These are phyloP conservation scores for Pseudocercospora macadamiae DNA, from an alignment of 2,329 filamentous ascomycete species.

Conservation along the genomic window DNA sequence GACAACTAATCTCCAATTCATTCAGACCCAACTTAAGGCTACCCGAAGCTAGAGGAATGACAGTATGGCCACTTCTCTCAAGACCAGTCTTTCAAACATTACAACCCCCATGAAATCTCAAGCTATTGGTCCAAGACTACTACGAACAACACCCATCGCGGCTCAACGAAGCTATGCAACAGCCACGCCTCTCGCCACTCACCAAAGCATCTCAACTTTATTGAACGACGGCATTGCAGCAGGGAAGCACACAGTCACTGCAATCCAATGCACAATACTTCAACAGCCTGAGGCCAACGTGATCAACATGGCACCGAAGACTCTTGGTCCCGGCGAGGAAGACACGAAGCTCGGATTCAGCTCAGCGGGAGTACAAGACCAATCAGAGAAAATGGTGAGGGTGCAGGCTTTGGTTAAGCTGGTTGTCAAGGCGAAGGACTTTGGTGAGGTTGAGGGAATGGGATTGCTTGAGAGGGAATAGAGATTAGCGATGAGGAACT, in stretches of 20 bases:
- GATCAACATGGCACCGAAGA: background rate
- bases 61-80: background rate
- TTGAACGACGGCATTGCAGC: slow-evolving; percentile 3
- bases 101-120: background rate
- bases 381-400: slow-evolving; percentile 6
- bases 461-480: background rate
- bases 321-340: background rate
- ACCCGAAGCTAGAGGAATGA: background rate
- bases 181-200: background rate
- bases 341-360: slow-evolving; percentile 6
- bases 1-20: background rate
- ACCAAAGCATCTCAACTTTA: background rate
- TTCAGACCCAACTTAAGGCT: background rate
- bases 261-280: slow-evolving; percentile 10
- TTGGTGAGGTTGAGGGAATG: background rate
- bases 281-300: background rate
- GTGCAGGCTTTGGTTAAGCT: slow-evolving; percentile 11
- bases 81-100: background rate
- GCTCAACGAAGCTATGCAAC: background rate
- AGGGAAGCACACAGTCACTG: slow-evolving; percentile 8
- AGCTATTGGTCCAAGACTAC: background rate
- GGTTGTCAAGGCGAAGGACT: slow-evolving; percentile 11
- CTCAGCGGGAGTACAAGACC: background rate
- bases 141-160: background rate
- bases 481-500: too few relatives aligned